Evolutionary conservation across 306 rosid genomes (phyloP), one percentile per base, ranked within the genome.

Genomic region (Delonix regia): DNA sequence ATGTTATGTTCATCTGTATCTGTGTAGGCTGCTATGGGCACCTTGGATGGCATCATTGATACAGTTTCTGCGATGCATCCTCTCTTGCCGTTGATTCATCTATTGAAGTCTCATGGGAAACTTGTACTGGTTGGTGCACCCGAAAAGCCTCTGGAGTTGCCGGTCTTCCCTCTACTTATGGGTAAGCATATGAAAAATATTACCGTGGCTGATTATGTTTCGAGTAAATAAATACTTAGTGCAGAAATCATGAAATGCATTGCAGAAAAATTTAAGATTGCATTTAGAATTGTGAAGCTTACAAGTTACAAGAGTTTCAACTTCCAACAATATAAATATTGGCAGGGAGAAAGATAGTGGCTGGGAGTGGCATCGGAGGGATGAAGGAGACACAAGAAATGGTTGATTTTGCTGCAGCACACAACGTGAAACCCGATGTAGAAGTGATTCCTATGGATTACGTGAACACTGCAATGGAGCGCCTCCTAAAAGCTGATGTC

Each of bases 11-110:
- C 15, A 65, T n/a, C 10, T 45, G 14, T 63, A 4, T 15, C 6
- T 59, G 9, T 83, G 33, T 48, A 85, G 86, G 80, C 80, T 86
- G 84, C 34, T 51, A 72, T 34, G 74, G 86, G 84, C 0, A 79
- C 71, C 42, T 56, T 87, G 49, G 91, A 90, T 76, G 94, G 94
- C 16, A 86, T 90, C 74, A 75, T 90, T 53, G 94, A 90, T 67
- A 84, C 90, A 0, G 90, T 86, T 41, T 84, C 88, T 9, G 87
- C 83, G 5, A 1, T 2, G 0, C 91, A 90, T 75, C 77, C 90
- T 55, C 76, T 87, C 0, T 3, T 73, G 41, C 91, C 90, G 14
- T 67, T 86, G 53, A 10, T 86, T 64, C 68, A 41, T 36, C 24
- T 90, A 61, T 59, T 87, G 75, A 90, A 90, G 77, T 0, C 68